Conservation (phyloP, 441 rosid species). For the Euphorbia corollata region DNA sequence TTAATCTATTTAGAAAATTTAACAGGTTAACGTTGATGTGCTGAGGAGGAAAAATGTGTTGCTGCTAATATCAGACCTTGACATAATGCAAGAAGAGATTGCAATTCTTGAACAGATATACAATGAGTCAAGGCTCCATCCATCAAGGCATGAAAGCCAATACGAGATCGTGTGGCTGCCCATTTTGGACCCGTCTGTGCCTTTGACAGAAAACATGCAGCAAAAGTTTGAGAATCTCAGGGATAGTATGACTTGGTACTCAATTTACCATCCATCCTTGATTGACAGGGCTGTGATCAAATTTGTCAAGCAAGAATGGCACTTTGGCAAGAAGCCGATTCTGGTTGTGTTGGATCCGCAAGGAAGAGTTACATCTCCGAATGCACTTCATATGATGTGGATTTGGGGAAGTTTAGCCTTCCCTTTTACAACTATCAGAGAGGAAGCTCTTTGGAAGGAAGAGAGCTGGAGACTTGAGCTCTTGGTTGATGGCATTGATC, state of each 20-base stretch:
- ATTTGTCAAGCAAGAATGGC: constrained; percentile 53
- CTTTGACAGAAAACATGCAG: constrained; percentile 34
- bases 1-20: not conserved
- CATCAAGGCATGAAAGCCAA: constrained; percentile 33
- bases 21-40: constrained; percentile 57
- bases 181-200: constrained; percentile 35
- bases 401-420: constrained; percentile 69
- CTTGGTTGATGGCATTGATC: constrained; percentile 52
- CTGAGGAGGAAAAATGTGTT: constrained; percentile 59
- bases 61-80: constrained; percentile 62
- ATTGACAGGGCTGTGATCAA: constrained; percentile 46
- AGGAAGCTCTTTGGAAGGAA: constrained; percentile 55
- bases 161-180: constrained; percentile 85
- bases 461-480: constrained; percentile 59
- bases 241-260: constrained; percentile 56
- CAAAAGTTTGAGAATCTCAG: constrained; percentile 40
- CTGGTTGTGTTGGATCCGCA: constrained; percentile 67
- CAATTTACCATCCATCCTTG: constrained; percentile 47
- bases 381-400: constrained; percentile 83
- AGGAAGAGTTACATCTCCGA: constrained; percentile 52
- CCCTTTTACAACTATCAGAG: constrained; percentile 57
- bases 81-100: constrained; percentile 53
- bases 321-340: constrained; percentile 56
- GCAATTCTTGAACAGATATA: constrained; percentile 54
- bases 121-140: constrained; percentile 40